Evolutionary conservation across 2,329 filamentous ascomycete species (phyloP), one percentile per base, ranked within the genome.

Genomic region (Pseudocercospora pini-densiflorae): DNA sequence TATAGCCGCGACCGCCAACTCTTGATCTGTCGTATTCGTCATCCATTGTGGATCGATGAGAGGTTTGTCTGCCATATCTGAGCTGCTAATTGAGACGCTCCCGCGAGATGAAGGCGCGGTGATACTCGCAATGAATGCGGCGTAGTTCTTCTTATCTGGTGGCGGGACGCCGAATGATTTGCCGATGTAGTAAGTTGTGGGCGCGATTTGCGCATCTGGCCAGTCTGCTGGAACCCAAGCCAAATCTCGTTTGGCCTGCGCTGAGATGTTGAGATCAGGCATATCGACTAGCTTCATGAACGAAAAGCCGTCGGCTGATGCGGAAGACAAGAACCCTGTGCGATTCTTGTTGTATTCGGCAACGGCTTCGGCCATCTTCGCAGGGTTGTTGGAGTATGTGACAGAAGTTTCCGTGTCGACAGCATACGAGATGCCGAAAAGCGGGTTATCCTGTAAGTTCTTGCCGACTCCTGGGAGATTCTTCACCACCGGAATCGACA

Each of bases 361-460:
- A 1, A 68, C 59, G 12, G 68, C 61, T 14, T 49, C 33, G 10
- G 64, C 64, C 16, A 68, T 61, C 19, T 59, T 65, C 2, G 45
- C 61, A 0, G 68, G 68, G 31, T 73, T 49, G 57, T 67, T 65
- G 47, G 40, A 51, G 36, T 69, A 63, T 12, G 49, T 47, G 24
- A 65, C 68, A 14, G 59, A 55, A 1, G 71, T 74, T 1, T 63
- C 58, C 7, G 67, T 57, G 9, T 70, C 45, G 1, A 69, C 62
- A 2, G 63, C 74, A n/a, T 70, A 68, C 1, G 64, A 59, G 1
- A 67, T 58, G 7, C 66, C 75, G n/a, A 86, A 83, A 69, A 78
- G 73, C 49, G 70, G 77, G 79, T 67, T 74, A 64, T 71, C 74
- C 67, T 63, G 70, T 62, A 75, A 49, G 36, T 75, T 74, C 43